Evolutionary conservation across 2,329 filamentous ascomycete species (phyloP), one percentile per base, ranked within the genome.

Genomic region (Epichloe brachyelytri): DNA sequence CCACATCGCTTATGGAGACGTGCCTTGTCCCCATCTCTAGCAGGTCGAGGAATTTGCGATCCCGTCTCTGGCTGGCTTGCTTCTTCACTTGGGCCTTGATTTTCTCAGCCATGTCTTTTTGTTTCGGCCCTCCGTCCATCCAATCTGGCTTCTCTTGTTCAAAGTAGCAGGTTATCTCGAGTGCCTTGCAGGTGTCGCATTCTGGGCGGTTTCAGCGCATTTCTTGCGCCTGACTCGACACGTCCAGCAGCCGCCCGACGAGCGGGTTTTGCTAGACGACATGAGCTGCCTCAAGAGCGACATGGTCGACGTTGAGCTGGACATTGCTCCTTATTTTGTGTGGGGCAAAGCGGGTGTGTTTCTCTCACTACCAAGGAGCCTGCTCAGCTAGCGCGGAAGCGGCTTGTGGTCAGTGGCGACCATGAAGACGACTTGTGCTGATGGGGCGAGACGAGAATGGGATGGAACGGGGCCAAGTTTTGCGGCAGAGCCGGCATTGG

Each of bases 191-290:
- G 37, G 61, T 65, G 5, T 70, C 65, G 61, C 79, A 83, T 10
- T 71, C 59, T 11, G 78, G 77, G 2, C 68, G 70, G 22, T 58
- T 65, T 59, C 75, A 55, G 80, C 76, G 58, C 79, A 83, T 58
- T 80, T 81, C 59, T 82, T 83, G 57, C 76, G 76, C 19, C 79
- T 73, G 11, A 81, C 68, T 20, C 78, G 73, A 57, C 79, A 82
- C 2, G 77, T 82, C 76, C 77, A 81, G 60, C 78, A 82, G 53
- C 77, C 77, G 7, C 68, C 70, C 47, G 68, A 68, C 53, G 68
- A 72, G 40, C 71, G 66, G 33, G 49, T 46, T 45, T 54, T 56
- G 52, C 64, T 68, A 47, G 53, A 44, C 36, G 58, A 50, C 50
- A 62, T 54, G 48, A 60, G 55, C 44, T 56, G 53, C 30, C 54